Conservation (phyloP, 768 basidiomycete genomes). For the Russula olivacea region DNA sequence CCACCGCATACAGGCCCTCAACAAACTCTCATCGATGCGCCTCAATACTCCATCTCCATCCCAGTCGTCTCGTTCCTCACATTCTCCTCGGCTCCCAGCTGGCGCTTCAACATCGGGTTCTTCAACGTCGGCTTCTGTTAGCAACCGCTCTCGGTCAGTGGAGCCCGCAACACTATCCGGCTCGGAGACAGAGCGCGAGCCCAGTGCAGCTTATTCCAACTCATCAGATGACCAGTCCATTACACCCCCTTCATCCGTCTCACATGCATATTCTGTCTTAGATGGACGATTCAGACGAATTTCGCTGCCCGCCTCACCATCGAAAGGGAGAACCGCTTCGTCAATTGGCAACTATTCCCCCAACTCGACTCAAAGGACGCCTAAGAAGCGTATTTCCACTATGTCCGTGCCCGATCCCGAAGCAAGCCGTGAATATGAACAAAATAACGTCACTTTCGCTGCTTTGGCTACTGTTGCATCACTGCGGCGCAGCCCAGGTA, state of each 20-base stretch:
- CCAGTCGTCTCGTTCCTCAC: slow-evolving; percentile 35
- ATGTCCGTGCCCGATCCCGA: slow-evolving; percentile 29
- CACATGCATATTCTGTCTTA: slow-evolving; percentile 23
- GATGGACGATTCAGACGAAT: slow-evolving; percentile 39
- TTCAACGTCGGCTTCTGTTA: slow-evolving; percentile 29
- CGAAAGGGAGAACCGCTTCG: slow-evolving; percentile 27
- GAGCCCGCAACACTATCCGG: slow-evolving; percentile 44
- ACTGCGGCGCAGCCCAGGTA: slow-evolving; percentile 46
- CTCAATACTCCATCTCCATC: slow-evolving; percentile 51
- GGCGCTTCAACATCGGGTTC: slow-evolving; percentile 29
- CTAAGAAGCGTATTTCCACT: slow-evolving; percentile 40
- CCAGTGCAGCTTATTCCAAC: slow-evolving; percentile 25
- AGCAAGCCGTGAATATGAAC: slow-evolving; percentile 27
- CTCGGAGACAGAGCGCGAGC: slow-evolving; percentile 79
- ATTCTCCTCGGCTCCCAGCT: slow-evolving; percentile 27
- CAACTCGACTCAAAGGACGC: slow-evolving; percentile 36
- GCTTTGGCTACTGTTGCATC: slow-evolving; percentile 59
- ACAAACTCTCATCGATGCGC: slow-evolving; percentile 56
- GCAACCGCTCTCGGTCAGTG: slow-evolving; percentile 34
- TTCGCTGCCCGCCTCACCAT: slow-evolving; percentile 46
- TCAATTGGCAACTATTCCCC: slow-evolving; percentile 34
- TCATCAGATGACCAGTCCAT: slow-evolving; percentile 38
- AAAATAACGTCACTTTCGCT: slow-evolving; percentile 45
- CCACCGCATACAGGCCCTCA: slow-evolving; percentile 19
- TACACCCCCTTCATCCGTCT: slow-evolving; percentile 35